Evolutionary conservation across 495 filamentous ascomycete species (phyloP).

Genomic region (Penicillium steckii): DNA sequence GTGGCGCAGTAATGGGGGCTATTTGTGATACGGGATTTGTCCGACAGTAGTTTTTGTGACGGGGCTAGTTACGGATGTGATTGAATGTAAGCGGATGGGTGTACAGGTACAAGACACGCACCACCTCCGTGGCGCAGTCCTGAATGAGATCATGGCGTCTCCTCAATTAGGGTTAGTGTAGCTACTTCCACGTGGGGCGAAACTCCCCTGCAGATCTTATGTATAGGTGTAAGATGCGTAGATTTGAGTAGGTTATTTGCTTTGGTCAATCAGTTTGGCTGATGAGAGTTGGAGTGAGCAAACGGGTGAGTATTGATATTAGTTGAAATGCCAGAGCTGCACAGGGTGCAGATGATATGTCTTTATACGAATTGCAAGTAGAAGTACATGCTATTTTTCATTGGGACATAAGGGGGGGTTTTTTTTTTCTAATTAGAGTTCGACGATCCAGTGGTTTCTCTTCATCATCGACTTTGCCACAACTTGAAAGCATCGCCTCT

Average conservation of each 20-base stretch:
- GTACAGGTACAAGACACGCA: not conserved
- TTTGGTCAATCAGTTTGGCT: constrained; percentile 1
- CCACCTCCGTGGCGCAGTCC: not conserved
- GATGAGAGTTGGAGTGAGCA: too few relatives aligned
- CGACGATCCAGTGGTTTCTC: too few relatives aligned
- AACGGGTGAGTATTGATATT: too few relatives aligned
- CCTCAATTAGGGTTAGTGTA: not conserved
- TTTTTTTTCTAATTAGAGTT: too few relatives aligned
- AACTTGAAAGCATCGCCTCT: too few relatives aligned
- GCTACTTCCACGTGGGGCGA: not conserved
- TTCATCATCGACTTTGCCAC: too few relatives aligned
- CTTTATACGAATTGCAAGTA: too few relatives aligned
- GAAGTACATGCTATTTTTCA: too few relatives aligned
- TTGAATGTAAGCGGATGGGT: not conserved
- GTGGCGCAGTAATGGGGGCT: not conserved
- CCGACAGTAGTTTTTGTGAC: not conserved
- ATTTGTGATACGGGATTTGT: not conserved
- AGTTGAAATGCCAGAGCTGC: too few relatives aligned
- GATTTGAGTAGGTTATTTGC: not conserved
- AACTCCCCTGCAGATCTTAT: not conserved
- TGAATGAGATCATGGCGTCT: not conserved
- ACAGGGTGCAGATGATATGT: too few relatives aligned
- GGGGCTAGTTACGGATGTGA: not conserved
- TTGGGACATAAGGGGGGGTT: too few relatives aligned
- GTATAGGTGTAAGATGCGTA: not conserved